A percentile compares a stretch with the other conserved stretches of the same genome.
Conservation (phyloP, 441 rosid species). For the Populus hybrid region DNA sequence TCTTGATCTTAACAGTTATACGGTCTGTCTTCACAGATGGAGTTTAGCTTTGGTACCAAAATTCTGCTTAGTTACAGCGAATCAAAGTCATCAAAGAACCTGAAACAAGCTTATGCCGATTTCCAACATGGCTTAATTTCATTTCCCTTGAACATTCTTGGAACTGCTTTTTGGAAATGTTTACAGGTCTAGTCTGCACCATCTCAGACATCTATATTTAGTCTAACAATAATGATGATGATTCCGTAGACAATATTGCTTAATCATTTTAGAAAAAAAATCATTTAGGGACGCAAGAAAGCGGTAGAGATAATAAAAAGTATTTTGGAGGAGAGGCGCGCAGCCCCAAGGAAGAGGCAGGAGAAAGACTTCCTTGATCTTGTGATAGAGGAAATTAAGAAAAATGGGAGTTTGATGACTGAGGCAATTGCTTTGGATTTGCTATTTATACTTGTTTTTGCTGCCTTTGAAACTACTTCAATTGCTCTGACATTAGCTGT, state of each 20-base stretch:
- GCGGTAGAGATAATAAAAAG: conserved; percentile 26
- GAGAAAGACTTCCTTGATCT: conserved; percentile 31
- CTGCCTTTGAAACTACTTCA: conserved; percentile 38
- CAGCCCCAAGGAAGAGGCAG: conserved; percentile 1
- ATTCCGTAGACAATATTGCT: too few species aligned
- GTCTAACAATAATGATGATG: too few species aligned
- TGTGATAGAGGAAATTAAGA: conserved; percentile 28
- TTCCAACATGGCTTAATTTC: conserved; percentile 37
- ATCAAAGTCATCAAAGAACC: conserved; percentile 15
- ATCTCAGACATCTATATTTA: background rate
- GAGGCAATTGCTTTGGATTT: conserved; percentile 33
- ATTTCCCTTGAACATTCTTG: conserved; percentile 39
- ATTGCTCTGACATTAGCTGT: conserved; percentile 25
- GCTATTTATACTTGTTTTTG: conserved; percentile 34
- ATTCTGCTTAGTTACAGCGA: conserved; percentile 30
- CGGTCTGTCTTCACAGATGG: conserved; percentile 24
- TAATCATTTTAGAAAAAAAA: too few species aligned
- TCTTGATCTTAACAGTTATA: background rate
- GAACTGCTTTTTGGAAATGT: conserved; percentile 38
- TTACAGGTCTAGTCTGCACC: conserved; percentile 21
- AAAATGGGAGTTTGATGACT: conserved; percentile 23
- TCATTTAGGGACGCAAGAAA: conserved; percentile 27
- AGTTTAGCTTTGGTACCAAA: conserved; percentile 25
- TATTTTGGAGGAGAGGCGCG: conserved; percentile 26
- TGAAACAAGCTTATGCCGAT: conserved; percentile 22